A percentile compares a stretch with the other conserved stretches of the same genome.
Conservation (phyloP, 2,329 filamentous ascomycete species). For the Fusarium newnesense region DNA sequence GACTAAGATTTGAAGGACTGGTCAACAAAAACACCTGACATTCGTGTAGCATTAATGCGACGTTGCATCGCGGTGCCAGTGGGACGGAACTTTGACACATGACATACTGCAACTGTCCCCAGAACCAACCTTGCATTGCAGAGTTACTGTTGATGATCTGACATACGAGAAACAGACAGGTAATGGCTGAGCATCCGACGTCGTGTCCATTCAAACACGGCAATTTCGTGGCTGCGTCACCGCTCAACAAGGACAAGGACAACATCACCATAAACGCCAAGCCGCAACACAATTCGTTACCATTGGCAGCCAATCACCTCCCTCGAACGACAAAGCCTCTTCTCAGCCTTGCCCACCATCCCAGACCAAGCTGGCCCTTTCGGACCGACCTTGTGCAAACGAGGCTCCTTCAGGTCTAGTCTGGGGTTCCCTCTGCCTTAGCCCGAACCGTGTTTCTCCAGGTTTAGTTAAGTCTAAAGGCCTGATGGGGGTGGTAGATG, state of each 20-base stretch:
- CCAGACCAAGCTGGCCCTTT: slow-evolving; percentile 39
- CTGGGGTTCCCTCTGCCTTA: slow-evolving; percentile 16
- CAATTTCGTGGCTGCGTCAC: slow-evolving; percentile 4
- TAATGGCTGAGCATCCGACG: background rate
- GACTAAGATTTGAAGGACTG: slow-evolving; percentile 5
- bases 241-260: slow-evolving; percentile 1
- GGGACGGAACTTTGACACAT: slow-evolving; percentile 24
- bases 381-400: slow-evolving; percentile 39
- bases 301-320: background rate
- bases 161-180: slow-evolving; percentile 4
- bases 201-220: background rate
- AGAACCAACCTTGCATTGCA: background rate
- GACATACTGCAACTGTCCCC: slow-evolving; percentile 12
- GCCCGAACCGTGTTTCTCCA: slow-evolving; percentile 39
- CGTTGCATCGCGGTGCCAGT: slow-evolving; percentile 29
- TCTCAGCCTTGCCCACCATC: slow-evolving; percentile 36
- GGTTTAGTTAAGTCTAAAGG: slow-evolving; percentile 28
- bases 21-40: slow-evolving; percentile 13
- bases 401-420: slow-evolving; percentile 32
- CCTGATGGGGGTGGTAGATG: slow-evolving; percentile 14
- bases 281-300: slow-evolving; percentile 1
- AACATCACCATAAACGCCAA: background rate
- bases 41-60: slow-evolving; percentile 15
- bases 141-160: slow-evolving; percentile 13
- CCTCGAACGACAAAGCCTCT: background rate